Evolutionary conservation across 345 rosid genomes (phyloP), one percentile per base, ranked within the genome.

Genomic region (Brassica carinata): DNA sequence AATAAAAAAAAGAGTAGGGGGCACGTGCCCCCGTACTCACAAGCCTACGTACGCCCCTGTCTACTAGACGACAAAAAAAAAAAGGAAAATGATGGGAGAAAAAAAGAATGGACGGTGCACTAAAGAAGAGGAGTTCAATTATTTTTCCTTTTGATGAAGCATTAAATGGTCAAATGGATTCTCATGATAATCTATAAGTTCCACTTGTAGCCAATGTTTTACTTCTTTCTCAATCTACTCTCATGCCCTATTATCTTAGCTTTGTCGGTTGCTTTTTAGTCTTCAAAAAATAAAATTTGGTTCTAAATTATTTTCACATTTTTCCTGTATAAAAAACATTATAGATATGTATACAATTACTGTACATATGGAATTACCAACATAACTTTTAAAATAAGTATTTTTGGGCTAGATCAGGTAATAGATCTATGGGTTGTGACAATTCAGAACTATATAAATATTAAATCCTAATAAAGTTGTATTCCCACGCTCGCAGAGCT

Each of bases 121-220:
- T 65, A 71, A 75, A 70, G 77, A 71, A 70, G 51, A 40, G 45
- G 80, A 70, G 80, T 51, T 53, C 43, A 81, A 76, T 81, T 40
- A 76, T 76, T 81, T 69, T 71, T 51, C 80, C 76, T 76, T 71
- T 10, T 55, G 38, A 40, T 64, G 71, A 1, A 4, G 7, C 64
- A 31, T 19, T 74, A 67, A 14, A 71, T 57, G 73, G 77, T 75
- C 80, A 70, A 74, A 80, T 69, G 67, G 61, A 75, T 64, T 81
- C 72, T 81, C 76, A 71, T 81, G 74, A 76, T 76, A 81, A 81
- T 81, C 84, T 81, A 66, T 43, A 76, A 71, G 77, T 76, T 81
- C 77, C 77, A 81, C 80, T 81, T 75, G 58, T 64, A 36, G 65
- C 72, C 72, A 81, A 71, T 64, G 76, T 71, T 81, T 81, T 80